Evolutionary conservation across 345 rosid species (phyloP).

Genomic region (Euphorbia lathyris): DNA sequence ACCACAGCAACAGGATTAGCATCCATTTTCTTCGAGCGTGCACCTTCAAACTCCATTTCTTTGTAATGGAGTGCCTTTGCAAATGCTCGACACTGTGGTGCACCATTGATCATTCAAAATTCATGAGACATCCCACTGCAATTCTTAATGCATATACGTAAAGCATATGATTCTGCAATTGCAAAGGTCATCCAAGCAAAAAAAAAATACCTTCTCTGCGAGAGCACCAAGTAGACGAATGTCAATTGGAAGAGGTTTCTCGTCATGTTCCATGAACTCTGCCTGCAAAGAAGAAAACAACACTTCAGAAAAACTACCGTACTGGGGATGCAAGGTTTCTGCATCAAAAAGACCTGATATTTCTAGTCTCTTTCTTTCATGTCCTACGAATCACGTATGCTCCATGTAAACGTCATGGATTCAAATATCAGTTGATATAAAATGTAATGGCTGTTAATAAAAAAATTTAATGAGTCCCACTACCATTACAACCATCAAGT

Average conservation of each 20-base stretch:
- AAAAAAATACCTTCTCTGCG: constrained; percentile 82
- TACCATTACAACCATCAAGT: background rate
- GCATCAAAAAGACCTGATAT: background rate
- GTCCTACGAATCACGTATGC: background rate
- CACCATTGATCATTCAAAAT: constrained; percentile 2
- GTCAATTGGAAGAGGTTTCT: constrained; percentile 97
- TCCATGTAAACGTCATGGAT: background rate
- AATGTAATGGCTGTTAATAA: background rate
- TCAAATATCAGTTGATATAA: too few relatives aligned
- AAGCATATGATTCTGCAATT: constrained; percentile 1
- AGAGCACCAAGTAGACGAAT: constrained; percentile 98
- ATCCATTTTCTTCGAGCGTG: constrained; percentile 80
- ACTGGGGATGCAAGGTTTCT: background rate
- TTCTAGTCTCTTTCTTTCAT: background rate
- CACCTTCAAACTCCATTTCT: constrained; percentile 99
- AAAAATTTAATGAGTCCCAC: background rate
- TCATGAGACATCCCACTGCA: background rate
- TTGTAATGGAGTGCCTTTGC: constrained; percentile 99
- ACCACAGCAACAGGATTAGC: constrained; percentile 96
- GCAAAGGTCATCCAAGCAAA: constrained; percentile 12
- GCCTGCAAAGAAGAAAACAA: constrained; percentile 51
- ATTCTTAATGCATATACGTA: background rate
- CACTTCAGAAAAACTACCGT: background rate
- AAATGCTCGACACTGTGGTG: constrained; percentile 81
- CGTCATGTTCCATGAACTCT: constrained; percentile 99